Base-by-base conservation (phyloP, 805 yeast species). In the Candida corydali region DNA sequence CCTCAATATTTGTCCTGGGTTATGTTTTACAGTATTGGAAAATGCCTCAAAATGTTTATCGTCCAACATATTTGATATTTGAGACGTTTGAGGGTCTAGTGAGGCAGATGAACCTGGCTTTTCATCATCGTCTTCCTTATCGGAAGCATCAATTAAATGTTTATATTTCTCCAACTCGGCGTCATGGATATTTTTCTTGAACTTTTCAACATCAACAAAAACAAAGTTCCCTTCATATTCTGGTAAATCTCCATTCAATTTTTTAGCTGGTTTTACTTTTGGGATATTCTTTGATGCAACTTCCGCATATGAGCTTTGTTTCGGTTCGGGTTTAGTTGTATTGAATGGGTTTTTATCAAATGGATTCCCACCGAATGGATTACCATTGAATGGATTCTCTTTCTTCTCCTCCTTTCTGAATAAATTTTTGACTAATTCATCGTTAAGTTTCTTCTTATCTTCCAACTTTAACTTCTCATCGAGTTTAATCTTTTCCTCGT, bases 1-100 rank as follows among this genome's bases (percentile, higher is more conserved):
- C 39, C 98, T 73, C 24, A 93, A 65, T 2, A 93, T 86, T 61
- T 93, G 98, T 3, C 72, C 69, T 3, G 97, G 89, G 52, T 93
- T 93, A 51, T 82, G 83, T 9, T 82, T 82, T 9, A 86, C 82
- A 2, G 78, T 67, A 36, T 77, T 81, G 19, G 86, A 75, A 57
- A 93, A 93, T 41, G 79, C 75, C 52, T 85, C 86, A 59, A 93
- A 93, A 5, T 75, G 75, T 39, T 76, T 77, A 54, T 89, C 96
- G 43, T 85, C 84, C 36, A 83, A 59, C 61, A 79, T 50, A 28
- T 40, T 49, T 17, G 59, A 46, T 11, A 55, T 46, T 33, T 52
- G 50, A 9, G 57, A 30, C 8, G 55, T 51, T 27, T 50, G 55
- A 3, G 60, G 57, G 32, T 49, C 47, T 19, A 46, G 38, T 7